These are phyloP conservation scores for Trichosporon asahii DNA, from an alignment of 1,284 basidiomycete species.

Conservation along the genomic window DNA sequence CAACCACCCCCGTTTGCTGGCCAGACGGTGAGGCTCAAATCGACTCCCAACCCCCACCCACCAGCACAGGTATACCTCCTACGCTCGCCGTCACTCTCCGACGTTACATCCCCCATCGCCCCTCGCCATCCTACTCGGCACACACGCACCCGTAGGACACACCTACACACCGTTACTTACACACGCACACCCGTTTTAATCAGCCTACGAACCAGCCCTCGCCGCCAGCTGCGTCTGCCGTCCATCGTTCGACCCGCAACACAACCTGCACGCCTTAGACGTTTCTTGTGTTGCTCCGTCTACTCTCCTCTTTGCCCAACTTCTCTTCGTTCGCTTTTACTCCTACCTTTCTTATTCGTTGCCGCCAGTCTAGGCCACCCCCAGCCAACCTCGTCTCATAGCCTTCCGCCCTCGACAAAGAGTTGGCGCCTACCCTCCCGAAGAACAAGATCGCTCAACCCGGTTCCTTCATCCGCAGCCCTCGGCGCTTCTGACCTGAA, in stretches of 20 bases:
- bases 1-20: slow-evolving; percentile 3
- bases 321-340: not conserved
- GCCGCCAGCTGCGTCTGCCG: not conserved
- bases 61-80: not conserved
- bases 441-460: not conserved
- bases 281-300: slow-evolving; percentile 1
- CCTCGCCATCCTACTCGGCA: not conserved
- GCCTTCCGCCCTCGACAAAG: not conserved
- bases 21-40: not conserved
- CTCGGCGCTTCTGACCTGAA: not conserved
- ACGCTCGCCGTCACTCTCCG: not conserved
- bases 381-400: not conserved
- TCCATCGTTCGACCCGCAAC: not conserved
- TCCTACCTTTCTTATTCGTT: not conserved
- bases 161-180: not conserved
- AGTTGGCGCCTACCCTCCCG: not conserved
- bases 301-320: not conserved
- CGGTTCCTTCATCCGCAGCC: not conserved
- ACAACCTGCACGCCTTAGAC: slow-evolving; percentile 7
- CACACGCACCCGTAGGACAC: not conserved
- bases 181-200: not conserved
- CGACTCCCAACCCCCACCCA: not conserved
- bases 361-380: slow-evolving; percentile 3
- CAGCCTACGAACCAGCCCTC: not conserved
- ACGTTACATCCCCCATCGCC: not conserved